Evolutionary conservation across 108 stramenopile species (phyloP), one percentile per base, ranked within the genome.

Genomic region (Cyclotella kingstonii): DNA sequence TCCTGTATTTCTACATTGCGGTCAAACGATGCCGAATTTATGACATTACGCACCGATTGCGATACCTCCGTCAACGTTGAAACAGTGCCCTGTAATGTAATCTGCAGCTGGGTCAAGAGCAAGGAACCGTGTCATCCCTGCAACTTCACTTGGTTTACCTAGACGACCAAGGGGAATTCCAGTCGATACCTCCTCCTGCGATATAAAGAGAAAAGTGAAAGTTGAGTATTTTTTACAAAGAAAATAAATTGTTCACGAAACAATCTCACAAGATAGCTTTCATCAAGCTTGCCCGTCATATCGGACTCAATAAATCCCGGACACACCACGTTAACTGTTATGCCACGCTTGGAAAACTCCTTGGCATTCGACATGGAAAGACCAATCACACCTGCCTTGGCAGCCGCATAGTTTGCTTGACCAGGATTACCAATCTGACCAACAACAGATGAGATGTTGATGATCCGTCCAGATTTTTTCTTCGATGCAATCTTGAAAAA

Each of bases 41-140:
- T 63, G n/a, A 34, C 14, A 18, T 83, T 84, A 91, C 33, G 69
- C 69, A 40, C 97, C 97, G 63, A 96, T 96, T 17, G 96, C 94
- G 63, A 98, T 93, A 15, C 97, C 97, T 39, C 97, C 97, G 72
- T 98, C 97, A 14, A 98, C 94, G 73, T 95, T 95, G 77, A 96
- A 94, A 54, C 73, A 81, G 61, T 97, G 96, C 46, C 95, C 91
- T 44, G 91, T 92, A 57, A 92, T 92, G 87, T 94, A 93, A 29
- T 81, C 87, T 15, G 79, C 83, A 34, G 95, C 89, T 38, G 91
- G 90, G 63, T 97, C 94, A 45, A 98, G 63, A 27, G 94, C 89
- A 52, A 96, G 79, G 83, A 93, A 93, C 46, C 85, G 74, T 22
- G 77, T 71, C 89, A 90, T 87, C 46, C 89, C 89, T 15, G 91